Percentiles rank a stretch among this genome's conserved stretches.
Conservation (phyloP, 345 rosid species). For the Aquilaria yunnanensis region DNA sequence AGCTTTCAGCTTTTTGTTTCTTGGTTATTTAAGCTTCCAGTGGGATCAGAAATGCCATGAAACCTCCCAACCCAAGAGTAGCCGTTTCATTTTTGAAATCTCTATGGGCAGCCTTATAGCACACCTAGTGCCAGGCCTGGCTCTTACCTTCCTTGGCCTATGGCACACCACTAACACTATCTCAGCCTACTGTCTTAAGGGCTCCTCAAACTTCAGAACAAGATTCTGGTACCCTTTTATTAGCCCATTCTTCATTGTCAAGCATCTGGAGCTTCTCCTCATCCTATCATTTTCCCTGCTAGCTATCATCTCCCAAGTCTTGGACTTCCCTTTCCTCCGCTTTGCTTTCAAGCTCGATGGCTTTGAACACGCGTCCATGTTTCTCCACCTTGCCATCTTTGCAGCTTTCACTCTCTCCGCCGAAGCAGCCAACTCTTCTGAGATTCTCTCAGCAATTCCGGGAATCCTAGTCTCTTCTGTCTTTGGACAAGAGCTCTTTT, state of each 20-base stretch:
- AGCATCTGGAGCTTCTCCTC: conserved; percentile 51
- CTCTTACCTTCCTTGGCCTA: conserved; percentile 61
- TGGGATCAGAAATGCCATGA: conserved; percentile 7
- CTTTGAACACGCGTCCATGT: conserved; percentile 84
- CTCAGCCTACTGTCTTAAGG: conserved; percentile 53
- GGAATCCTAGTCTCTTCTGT: conserved; percentile 64
- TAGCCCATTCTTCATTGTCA: conserved; percentile 30
- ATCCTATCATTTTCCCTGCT: conserved; percentile 51
- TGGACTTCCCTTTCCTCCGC: conserved; percentile 49
- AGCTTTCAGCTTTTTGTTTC: background rate
- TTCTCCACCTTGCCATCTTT: conserved; percentile 72
- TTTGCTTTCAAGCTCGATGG: conserved; percentile 50
- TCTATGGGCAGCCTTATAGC: conserved; percentile 67
- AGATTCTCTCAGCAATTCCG: conserved; percentile 37
- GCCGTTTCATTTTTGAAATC: conserved; percentile 1
- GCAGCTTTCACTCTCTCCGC: conserved; percentile 58
- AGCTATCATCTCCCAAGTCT: conserved; percentile 45
- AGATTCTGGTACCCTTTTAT: conserved; percentile 53
- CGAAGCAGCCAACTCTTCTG: conserved; percentile 40
- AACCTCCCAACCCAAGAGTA: conserved; percentile 7
- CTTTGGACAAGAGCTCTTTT: conserved; percentile 75
- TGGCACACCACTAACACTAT: conserved; percentile 74
- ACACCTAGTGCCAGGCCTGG: conserved; percentile 68
- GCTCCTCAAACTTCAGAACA: conserved; percentile 36
- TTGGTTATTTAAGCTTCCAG: conserved; percentile 24